These are phyloP conservation scores for Starmera dryadoides DNA, from an alignment of 805 yeast genomes.

Conservation along the genomic window DNA sequence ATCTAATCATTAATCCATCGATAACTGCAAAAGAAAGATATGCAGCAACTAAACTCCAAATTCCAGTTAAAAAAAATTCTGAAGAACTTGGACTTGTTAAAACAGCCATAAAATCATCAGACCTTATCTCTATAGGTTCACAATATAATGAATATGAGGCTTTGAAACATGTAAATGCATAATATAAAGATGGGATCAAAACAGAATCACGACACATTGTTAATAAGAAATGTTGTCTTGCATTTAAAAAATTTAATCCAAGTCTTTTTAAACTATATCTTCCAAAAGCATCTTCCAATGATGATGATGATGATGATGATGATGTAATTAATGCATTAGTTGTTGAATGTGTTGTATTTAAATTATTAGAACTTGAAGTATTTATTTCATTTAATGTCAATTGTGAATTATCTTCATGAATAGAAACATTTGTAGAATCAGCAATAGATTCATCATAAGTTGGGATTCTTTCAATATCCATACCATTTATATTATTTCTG, in stretches of 20 bases:
- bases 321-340: too few relatives aligned
- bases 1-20: slow-evolving; percentile 85
- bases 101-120: slow-evolving; percentile 2
- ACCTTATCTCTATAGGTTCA: slow-evolving; percentile 1
- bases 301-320: too few relatives aligned
- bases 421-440: neutral
- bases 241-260: slow-evolving; percentile 65
- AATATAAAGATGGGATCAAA: slow-evolving; percentile 56
- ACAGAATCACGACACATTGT: slow-evolving; percentile 79
- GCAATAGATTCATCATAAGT: slow-evolving; percentile 7
- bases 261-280: slow-evolving; percentile 39
- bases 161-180: slow-evolving; percentile 36
- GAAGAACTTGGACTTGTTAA: slow-evolving; percentile 61
- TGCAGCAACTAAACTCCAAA: slow-evolving; percentile 92
- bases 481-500: slow-evolving; percentile 1
- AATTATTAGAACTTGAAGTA: neutral
- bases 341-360: neutral
- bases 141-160: neutral
- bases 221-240: slow-evolving; percentile 67
- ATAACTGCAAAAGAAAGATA: slow-evolving; percentile 77
- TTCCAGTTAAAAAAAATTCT: slow-evolving; percentile 72
- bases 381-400: neutral
- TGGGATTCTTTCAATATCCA: slow-evolving; percentile 2
- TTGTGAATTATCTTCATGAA: neutral
- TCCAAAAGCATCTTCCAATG: too few relatives aligned